Conservation (phyloP, 2,329 filamentous ascomycete genomes). For the Ophiostoma sp. region DNA sequence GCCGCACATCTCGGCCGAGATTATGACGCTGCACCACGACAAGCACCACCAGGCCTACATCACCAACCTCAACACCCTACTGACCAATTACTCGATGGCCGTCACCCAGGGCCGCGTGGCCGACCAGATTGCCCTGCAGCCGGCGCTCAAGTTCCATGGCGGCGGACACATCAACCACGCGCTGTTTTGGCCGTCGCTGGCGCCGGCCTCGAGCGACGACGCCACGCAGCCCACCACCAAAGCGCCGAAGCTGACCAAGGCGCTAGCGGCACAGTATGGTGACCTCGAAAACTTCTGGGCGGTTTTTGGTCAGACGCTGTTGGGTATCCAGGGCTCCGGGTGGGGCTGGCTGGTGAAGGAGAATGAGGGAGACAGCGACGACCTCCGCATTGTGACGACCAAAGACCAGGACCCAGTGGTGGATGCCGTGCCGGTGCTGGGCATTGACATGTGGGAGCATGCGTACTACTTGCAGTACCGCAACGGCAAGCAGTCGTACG, state of each 20-base stretch:
- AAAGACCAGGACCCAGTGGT: conserved; percentile 82
- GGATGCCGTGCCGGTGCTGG: conserved; percentile 65
- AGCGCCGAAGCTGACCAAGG: conserved; percentile 49
- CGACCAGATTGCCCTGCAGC: conserved; percentile 61
- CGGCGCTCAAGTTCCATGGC: conserved; percentile 66
- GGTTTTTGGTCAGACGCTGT: conserved; percentile 64
- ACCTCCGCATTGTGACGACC: conserved; percentile 71
- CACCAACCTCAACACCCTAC: conserved; percentile 78
- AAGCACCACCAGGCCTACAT: conserved; percentile 96
- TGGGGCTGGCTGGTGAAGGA: conserved; percentile 81
- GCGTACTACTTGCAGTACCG: conserved; percentile 85
- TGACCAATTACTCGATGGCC: conserved; percentile 66
- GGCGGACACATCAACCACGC: conserved; percentile 67
- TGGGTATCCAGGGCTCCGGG: conserved; percentile 77
- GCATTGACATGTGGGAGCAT: conserved; percentile 92
- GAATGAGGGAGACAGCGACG: conserved; percentile 47
- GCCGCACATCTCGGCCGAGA: conserved; percentile 72
- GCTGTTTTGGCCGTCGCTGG: conserved; percentile 70
- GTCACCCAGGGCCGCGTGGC: conserved; percentile 55
- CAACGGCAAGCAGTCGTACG: conserved; percentile 72
- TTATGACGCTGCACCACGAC: conserved; percentile 94
- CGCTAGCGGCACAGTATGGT: conserved; percentile 67
- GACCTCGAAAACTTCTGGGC: conserved; percentile 65
- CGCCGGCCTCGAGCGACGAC: conserved; percentile 58
- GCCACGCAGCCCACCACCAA: conserved; percentile 55